phyloP scores from a whole-genome alignment of 352 stramenopile genomes.

The Phytophthora hybrid region DNA sequence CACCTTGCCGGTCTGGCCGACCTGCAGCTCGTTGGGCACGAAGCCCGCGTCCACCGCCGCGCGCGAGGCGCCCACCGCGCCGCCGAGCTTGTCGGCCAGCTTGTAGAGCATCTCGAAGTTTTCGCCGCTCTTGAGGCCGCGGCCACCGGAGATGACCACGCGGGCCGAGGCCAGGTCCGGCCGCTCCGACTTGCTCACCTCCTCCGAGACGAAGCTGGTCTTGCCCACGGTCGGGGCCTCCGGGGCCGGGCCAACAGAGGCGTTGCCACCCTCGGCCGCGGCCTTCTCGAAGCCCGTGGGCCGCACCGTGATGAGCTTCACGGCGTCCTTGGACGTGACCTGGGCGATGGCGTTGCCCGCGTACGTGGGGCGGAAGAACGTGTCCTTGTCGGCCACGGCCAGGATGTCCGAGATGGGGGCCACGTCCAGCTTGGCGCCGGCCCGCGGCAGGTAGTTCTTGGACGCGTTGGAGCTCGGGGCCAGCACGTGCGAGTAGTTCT shows the following conservation, averaged over 20 bases:
- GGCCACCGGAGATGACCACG: slow-evolving; percentile 96
- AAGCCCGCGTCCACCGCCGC: slow-evolving; percentile 98
- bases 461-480: slow-evolving; percentile 95
- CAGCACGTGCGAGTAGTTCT: slow-evolving; percentile 93
- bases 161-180: slow-evolving; percentile 95
- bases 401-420: slow-evolving; percentile 98
- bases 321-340: slow-evolving; percentile 88
- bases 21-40: slow-evolving; percentile 98
- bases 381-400: slow-evolving; percentile 91
- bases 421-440: slow-evolving; percentile 95
- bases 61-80: slow-evolving; percentile 96
- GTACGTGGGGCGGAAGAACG: slow-evolving; percentile 94
- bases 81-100: slow-evolving; percentile 98
- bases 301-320: slow-evolving; percentile 97
- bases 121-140: slow-evolving; percentile 97
- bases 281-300: slow-evolving; percentile 99
- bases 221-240: slow-evolving; percentile 65
- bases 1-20: slow-evolving; percentile 99
- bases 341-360: slow-evolving; percentile 88
- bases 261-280: slow-evolving; percentile 72
- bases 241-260: slow-evolving; percentile 71
- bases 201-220: slow-evolving; percentile 94
- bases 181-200: slow-evolving; percentile 95
- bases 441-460: slow-evolving; percentile 97
- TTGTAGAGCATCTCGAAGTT: slow-evolving; percentile 99